These are phyloP conservation scores for Mollisia scopiformis DNA, from an alignment of 2,329 filamentous ascomycete genomes.

Conservation along the genomic window DNA sequence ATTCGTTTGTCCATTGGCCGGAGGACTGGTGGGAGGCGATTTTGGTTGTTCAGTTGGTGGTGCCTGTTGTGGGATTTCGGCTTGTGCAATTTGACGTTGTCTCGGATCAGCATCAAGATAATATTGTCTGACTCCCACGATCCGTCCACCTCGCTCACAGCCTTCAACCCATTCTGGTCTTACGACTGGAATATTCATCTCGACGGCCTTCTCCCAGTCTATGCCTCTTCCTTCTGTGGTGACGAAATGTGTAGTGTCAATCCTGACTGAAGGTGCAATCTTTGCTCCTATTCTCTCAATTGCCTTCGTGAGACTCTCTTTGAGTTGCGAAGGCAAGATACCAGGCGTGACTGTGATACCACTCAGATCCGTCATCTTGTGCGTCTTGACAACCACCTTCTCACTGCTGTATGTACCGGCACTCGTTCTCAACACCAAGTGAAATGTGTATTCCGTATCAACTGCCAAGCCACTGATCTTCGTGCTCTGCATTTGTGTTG, in stretches of 20 bases:
- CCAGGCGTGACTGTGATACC: slow-evolving; percentile 95
- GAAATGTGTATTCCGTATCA: slow-evolving; percentile 94
- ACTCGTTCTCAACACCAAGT: slow-evolving; percentile 86
- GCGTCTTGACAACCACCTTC: slow-evolving; percentile 82
- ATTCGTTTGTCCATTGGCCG: slow-evolving; percentile 23
- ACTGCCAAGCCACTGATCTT: slow-evolving; percentile 97
- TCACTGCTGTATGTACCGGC: slow-evolving; percentile 87
- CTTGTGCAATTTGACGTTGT: slow-evolving; percentile 34
- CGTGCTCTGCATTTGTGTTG: slow-evolving; percentile 85
- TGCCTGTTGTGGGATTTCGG: slow-evolving; percentile 16
- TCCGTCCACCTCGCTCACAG: slow-evolving; percentile 90
- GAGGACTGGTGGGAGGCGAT: slow-evolving; percentile 22
- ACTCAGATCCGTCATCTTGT: slow-evolving; percentile 97
- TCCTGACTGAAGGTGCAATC: slow-evolving; percentile 85
- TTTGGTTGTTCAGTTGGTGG: slow-evolving; percentile 23
- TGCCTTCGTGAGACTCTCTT: slow-evolving; percentile 73
- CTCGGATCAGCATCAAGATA: slow-evolving; percentile 81
- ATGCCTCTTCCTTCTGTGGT: slow-evolving; percentile 90
- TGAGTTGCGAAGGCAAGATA: slow-evolving; percentile 73
- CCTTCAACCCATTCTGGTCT: slow-evolving; percentile 96
- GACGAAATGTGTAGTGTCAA: slow-evolving; percentile 98
- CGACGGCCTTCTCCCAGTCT: slow-evolving; percentile 93
- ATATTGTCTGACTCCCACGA: slow-evolving; percentile 93
- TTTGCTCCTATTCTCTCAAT: slow-evolving; percentile 91
- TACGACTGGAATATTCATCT: slow-evolving; percentile 97